Conservation (phyloP, 176 grass and related monocot species). For the Juncus effusus region DNA sequence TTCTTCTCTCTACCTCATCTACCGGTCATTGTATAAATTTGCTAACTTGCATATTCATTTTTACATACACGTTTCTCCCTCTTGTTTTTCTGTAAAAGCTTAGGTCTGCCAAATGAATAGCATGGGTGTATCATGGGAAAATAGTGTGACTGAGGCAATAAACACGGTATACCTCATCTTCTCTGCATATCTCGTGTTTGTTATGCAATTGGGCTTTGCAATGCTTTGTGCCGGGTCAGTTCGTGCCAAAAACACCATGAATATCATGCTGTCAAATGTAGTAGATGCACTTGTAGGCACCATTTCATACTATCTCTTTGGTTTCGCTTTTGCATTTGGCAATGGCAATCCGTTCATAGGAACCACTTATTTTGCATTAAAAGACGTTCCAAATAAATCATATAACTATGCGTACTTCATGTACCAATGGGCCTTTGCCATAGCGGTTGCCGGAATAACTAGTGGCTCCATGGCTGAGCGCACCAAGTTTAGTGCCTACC, state of each 20-base stretch:
- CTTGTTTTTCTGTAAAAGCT: too few species aligned
- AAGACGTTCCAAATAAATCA: conserved; percentile 25
- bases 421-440: conserved; percentile 31
- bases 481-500: conserved; percentile 25
- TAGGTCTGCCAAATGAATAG: too few species aligned
- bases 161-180: conserved; percentile 32
- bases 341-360: conserved; percentile 29
- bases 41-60: too few species aligned
- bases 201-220: conserved; percentile 36
- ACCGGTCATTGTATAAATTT: too few species aligned
- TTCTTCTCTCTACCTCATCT: too few species aligned
- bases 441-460: conserved; percentile 24
- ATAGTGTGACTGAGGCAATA: conserved; percentile 29
- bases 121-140: conserved; percentile 30
- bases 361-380: conserved; percentile 20
- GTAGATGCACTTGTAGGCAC: conserved; percentile 23
- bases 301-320: conserved; percentile 35
- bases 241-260: conserved; percentile 23
- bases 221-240: conserved; percentile 37
- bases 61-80: too few species aligned
- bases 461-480: conserved; percentile 30
- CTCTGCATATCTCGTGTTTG: conserved; percentile 33
- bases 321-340: conserved; percentile 35
- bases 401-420: conserved; percentile 29
- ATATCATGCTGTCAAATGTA: conserved; percentile 37